These are phyloP conservation scores for Cladobotryum mycophilum DNA, from an alignment of 2,329 filamentous ascomycete genomes.

Conservation along the genomic window DNA sequence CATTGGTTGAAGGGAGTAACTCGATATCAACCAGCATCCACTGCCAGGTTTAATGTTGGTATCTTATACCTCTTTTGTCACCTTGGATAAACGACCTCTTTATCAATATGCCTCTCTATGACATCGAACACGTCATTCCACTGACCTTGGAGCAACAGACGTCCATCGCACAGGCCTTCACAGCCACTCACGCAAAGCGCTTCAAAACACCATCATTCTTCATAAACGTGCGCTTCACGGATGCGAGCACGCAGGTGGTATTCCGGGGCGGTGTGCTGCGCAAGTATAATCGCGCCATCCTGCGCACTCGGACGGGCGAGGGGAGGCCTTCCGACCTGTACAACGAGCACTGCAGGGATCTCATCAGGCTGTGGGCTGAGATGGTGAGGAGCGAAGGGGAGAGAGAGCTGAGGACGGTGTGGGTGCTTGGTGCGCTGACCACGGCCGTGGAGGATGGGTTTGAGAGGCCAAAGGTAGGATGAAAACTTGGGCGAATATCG, in stretches of 20 bases:
- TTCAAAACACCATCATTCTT: conserved; percentile 7
- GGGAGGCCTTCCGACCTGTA: conserved; percentile 1
- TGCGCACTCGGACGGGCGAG: conserved; percentile 4
- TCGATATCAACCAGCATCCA: no score
- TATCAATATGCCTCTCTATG: conserved; percentile 3
- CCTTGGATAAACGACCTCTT: no score
- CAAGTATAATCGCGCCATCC: conserved; percentile 5
- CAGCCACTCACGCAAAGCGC: conserved; percentile 1
- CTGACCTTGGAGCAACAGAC: conserved; percentile 1
- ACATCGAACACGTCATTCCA: conserved; percentile 4
- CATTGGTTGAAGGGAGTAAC: no score
- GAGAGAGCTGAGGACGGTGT: not conserved
- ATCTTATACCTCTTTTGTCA: no score
- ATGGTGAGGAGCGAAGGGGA: conserved; percentile 1
- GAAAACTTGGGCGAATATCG: no score
- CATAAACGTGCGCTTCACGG: conserved; percentile 7
- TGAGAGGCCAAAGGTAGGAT: conserved; percentile 4
- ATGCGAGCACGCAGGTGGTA: conserved; percentile 4
- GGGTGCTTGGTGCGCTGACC: not conserved
- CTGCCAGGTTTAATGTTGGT: no score
- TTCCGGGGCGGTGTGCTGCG: conserved; percentile 5
- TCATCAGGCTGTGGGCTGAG: not conserved
- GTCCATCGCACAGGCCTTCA: conserved; percentile 3
- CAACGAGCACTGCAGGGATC: conserved; percentile 3
- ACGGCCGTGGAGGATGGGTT: conserved; percentile 5